These are phyloP conservation scores for Leishmania amazonensis DNA, from an alignment of 208 protist genomes.

Conservation along the genomic window DNA sequence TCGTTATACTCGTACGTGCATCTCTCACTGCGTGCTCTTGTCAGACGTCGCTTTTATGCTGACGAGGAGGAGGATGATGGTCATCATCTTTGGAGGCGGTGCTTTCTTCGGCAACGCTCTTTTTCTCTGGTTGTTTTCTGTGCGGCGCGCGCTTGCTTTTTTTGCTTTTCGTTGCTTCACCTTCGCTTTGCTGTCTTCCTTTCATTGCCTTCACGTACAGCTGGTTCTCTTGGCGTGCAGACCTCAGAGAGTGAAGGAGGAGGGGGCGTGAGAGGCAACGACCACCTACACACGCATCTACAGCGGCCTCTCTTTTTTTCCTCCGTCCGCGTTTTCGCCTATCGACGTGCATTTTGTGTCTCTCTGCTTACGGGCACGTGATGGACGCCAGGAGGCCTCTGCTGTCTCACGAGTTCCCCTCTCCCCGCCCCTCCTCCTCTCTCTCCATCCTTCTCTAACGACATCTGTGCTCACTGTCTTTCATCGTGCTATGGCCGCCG, in stretches of 20 bases:
- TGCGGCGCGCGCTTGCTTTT: not conserved
- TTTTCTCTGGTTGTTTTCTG: not conserved
- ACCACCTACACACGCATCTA: not conserved
- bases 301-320: not conserved
- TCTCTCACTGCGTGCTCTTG: not conserved
- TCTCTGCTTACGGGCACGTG: not conserved
- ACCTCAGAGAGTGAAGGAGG: not conserved
- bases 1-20: not conserved
- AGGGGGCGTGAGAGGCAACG: not conserved
- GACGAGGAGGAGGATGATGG: no score
- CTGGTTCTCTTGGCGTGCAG: not conserved
- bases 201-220: not conserved
- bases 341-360: not conserved
- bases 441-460: not conserved
- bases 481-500: not conserved
- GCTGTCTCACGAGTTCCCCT: not conserved
- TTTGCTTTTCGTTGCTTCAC: not conserved
- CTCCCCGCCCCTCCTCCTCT: not conserved
- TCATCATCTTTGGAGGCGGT: not conserved
- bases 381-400: not conserved
- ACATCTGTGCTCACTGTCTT: not conserved
- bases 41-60: not conserved
- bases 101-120: not conserved
- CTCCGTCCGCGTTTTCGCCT: not conserved
- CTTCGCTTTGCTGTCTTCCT: not conserved